A percentile compares a stretch with the other conserved stretches of the same genome.
Evolutionary conservation across 106 monocot genomes (phyloP).

Genomic region (Agapanthus africanus): DNA sequence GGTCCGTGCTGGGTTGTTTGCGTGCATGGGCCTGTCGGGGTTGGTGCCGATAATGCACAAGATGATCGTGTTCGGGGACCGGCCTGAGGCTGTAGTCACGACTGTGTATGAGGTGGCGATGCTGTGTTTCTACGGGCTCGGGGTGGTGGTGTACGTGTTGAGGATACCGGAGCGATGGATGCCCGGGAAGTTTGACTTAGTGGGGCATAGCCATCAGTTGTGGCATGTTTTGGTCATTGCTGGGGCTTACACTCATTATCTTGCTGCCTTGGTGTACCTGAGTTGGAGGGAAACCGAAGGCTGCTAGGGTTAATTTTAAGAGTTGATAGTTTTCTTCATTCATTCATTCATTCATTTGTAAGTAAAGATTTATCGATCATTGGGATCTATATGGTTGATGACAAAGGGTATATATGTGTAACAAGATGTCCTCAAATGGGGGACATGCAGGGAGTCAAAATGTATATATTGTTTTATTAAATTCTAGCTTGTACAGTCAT

Average conservation of each 20-base stretch:
- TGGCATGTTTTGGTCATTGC: conserved; percentile 40
- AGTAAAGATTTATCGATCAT: too few relatives aligned
- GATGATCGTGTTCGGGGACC: conserved; percentile 15
- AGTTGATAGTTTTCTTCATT: too few relatives aligned
- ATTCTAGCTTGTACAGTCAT: too few relatives aligned
- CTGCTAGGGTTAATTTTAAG: too few relatives aligned
- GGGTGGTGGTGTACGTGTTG: conserved; percentile 28
- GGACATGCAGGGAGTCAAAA: too few relatives aligned
- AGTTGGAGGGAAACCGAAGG: conserved; percentile 20
- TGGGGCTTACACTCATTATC: conserved; percentile 41
- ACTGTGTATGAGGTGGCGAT: conserved; percentile 26
- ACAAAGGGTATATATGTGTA: too few relatives aligned
- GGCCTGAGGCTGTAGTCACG: conserved; percentile 22
- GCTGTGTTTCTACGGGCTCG: conserved; percentile 22
- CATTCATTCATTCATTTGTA: too few relatives aligned
- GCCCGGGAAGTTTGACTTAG: conserved; percentile 38
- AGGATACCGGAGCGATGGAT: conserved; percentile 43
- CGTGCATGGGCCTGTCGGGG: conserved; percentile 28
- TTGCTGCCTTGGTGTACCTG: conserved; percentile 26
- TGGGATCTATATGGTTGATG: too few relatives aligned
- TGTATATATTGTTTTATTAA: too few relatives aligned
- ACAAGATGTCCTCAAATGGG: too few relatives aligned
- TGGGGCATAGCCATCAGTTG: conserved; percentile 46
- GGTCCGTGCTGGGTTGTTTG: conserved; percentile 22
- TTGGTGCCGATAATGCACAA: conserved; percentile 43